Evolutionary conservation across 768 basidiomycete species (phyloP), one percentile per base, ranked within the genome.

Genomic region (Pilatotrama ljubarskyi): DNA sequence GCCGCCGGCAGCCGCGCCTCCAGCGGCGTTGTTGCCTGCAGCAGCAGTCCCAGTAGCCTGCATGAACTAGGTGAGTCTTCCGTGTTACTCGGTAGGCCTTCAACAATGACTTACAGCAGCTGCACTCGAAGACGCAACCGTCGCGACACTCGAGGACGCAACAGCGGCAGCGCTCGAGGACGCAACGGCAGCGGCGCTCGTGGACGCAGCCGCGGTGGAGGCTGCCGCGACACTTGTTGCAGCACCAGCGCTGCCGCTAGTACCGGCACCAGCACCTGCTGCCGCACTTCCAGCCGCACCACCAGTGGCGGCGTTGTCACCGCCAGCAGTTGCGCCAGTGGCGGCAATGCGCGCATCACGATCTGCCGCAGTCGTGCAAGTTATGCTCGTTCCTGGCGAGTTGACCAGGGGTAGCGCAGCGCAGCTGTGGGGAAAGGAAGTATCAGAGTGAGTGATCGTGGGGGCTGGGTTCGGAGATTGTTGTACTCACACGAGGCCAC

Each of bases 291-390:
- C 55, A 8, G 49, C 58, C 26, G 60, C 61, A 54, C 50, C 62
- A 50, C 64, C 64, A 10, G 59, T 54, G 24, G 53, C 49, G 46
- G 36, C 51, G n/a, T 36, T 18, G 38, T 41, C 25, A 18, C 26
- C 41, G 5, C 53, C 60, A 24, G 44, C 42, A 8, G 66, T 63
- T 8, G 66, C 69, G 18, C 69, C 68, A 14, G 70, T 67, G 24
- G 78, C 80, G 37, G 75, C 75, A 59, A 84, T 80, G 25, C 83
- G 82, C 3, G 75, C 69, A 52, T 77, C 73, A 20, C 77, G 63
- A 69, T 86, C 82, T 18, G 73, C 72, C 47, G 74, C 69, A 6
- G 82, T 81, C 1, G 79, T 80, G 70, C 84, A 86, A 29, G 79
- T 75, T 57, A 85, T 75, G 38, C 64, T 75, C 9, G 82, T 84